Base-by-base conservation (phyloP, 208 protist species). In the Leishmania martiniquensis region DNA sequence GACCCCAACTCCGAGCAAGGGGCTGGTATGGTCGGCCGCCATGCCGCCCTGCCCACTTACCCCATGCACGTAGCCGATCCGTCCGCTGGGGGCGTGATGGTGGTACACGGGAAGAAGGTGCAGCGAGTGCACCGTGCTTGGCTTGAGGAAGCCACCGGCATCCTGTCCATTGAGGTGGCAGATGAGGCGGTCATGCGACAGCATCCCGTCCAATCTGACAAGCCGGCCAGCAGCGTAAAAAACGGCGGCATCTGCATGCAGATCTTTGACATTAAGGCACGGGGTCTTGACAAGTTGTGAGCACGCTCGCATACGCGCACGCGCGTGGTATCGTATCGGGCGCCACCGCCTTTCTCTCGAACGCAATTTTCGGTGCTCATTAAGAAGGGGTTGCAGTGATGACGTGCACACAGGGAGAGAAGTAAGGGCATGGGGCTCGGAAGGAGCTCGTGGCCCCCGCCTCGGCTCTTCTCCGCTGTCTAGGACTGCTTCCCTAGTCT, bases 221-320 rank as follows among this genome's bases (percentile, higher is more conserved):
- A 67, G 15, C 72, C 79, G 17, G 87, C 94, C 1, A 60, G 72
- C 2, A 87, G 84, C 72, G 15, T 97, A 20, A 74, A 93, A 82
- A 72, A 83, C n/a, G 94, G 94, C n/a, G 91, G 81, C 25, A 86
- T 97, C 69, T 95, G 88, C 65, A 96, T 97, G 94, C 91, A 97
- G 79, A 90, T 97, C 52, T 86, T 87, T 44, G 90, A 97, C 80
- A 97, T 97, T 67, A 96, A 95, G 69, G 65, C 75, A 37, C 85
- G 86, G 42, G 88, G 90, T 1, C 69, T 94, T 13, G 85, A 90
- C 59, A 78, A 86, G 69, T 65, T 87, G 52, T 83, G 42, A 66
- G 20, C 42, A 42, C 15, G 63, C 32, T 39, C 29, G 1, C 47
- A 22, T n/a, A 7, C n/a, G 42, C 22, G 6, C n/a, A 32, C 39